phyloP scores from a whole-genome alignment of 768 basidiomycete genomes.

The Rubroboletus pulcherrimus region DNA sequence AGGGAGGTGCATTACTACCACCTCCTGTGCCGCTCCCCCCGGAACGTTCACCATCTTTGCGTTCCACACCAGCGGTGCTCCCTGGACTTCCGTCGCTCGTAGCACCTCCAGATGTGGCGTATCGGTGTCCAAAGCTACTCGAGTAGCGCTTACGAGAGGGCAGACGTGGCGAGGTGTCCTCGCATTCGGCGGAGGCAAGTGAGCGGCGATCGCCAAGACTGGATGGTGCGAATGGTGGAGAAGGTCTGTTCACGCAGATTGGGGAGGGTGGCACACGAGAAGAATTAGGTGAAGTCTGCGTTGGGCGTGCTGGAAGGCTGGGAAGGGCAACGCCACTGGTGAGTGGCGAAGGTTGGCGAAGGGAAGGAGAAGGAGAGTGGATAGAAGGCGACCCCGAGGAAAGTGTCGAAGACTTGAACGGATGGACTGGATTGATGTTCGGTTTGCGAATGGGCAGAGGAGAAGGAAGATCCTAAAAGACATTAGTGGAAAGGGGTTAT shows the following conservation, averaged over 20 bases:
- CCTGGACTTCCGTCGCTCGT: conserved; percentile 36
- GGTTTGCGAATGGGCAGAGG: conserved; percentile 45
- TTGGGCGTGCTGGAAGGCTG: conserved; percentile 35
- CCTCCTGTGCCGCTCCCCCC: conserved; percentile 21
- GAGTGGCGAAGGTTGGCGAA: conserved; percentile 46
- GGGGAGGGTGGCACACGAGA: conserved; percentile 42
- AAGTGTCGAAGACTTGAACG: conserved; percentile 50
- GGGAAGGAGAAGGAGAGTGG: conserved; percentile 46
- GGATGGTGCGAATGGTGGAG: conserved; percentile 41
- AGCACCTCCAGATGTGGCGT: conserved; percentile 41
- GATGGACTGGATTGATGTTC: conserved; percentile 39
- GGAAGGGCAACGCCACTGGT: conserved; percentile 29
- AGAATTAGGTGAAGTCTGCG: conserved; percentile 38
- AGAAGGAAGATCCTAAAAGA: conserved; percentile 35
- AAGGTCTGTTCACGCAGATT: conserved; percentile 32
- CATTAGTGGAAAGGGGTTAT: conserved; percentile 3
- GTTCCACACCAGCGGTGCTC: conserved; percentile 13
- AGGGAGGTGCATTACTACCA: conserved; percentile 32
- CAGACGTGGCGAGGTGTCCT: conserved; percentile 27
- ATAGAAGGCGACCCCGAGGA: conserved; percentile 48
- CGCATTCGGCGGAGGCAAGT: conserved; percentile 34
- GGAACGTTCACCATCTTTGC: conserved; percentile 22
- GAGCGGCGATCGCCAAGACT: conserved; percentile 42
- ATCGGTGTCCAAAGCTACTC: conserved; percentile 75
- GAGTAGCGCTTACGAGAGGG: conserved; percentile 61